Evolutionary conservation across 306 rosid genomes (phyloP), one percentile per base, ranked within the genome.

Genomic region (Rosa chinensis): DNA sequence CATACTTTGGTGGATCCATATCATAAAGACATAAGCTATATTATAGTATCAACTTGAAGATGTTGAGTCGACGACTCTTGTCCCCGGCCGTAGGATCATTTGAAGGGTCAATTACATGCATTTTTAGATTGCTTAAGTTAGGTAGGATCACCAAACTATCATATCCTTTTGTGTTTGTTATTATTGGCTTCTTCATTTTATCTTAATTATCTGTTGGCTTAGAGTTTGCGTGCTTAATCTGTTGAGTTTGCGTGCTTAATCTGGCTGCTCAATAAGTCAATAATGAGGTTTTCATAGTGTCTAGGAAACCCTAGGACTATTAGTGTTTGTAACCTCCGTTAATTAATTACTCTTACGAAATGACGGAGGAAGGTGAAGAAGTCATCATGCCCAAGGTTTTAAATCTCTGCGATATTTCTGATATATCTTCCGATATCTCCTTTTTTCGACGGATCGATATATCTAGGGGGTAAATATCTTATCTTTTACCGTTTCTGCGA

Each of bases 11-110:
- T 17, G 8, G 21, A 63, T 35, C 32, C 9, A 10, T 28, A 63
- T 25, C 8, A 5, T 14, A 64, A 32, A 32, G 37, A 32, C 37
- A 32, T 32, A 32, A 25, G 37, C 35, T 23, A 59, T 63, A 44
- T 17, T 52, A 37, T 48, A 8, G 28, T 21, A 58, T 5, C 21
- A 70, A 77, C 76, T 74, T 12, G 45, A 74, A 78, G 23, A 70
- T 73, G 80, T 56, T 82, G 79, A 70, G 61, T 32, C 37, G 37
- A 73, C 79, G 64, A 72, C 79, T 53, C 76, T 69, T 80, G 89
- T 78, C 90, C 89, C 93, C 85, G 72, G 25, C 71, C 71, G 71
- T 56, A 79, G 80, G 79, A 83, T 83, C 71, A 66, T 66, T 79
- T 81, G 87, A 89, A 88, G 83, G 88, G 88, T 64, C 91, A 84